Conservation (phyloP, 352 stramenopile species). For the Pythium volutum region DNA sequence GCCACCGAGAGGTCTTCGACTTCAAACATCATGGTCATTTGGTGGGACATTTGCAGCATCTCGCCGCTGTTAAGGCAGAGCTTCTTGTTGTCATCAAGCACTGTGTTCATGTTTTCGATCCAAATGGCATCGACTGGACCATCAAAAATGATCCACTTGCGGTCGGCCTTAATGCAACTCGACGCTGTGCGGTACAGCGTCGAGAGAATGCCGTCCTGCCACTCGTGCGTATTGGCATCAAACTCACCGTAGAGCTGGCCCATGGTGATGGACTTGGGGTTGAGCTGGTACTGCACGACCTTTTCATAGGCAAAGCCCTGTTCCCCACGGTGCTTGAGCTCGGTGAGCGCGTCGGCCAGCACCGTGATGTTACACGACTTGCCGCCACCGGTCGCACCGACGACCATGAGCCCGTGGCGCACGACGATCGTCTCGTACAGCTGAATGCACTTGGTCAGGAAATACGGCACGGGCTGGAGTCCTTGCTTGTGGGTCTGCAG, state of each 20-base stretch:
- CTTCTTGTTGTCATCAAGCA: conserved; percentile 96
- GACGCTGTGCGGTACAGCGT: conserved; percentile 91
- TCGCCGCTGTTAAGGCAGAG: conserved; percentile 93
- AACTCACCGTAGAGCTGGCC: conserved; percentile 95
- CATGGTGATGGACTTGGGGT: conserved; percentile 95
- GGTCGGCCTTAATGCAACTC: conserved; percentile 84
- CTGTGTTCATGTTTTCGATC: conserved; percentile 98
- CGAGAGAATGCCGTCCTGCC: conserved; percentile 94
- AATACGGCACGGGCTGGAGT: conserved; percentile 89
- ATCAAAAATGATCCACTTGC: conserved; percentile 95
- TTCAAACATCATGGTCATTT: conserved; percentile 98
- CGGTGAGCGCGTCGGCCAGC: conserved; percentile 87
- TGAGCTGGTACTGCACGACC: conserved; percentile 90
- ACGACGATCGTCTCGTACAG: conserved; percentile 95
- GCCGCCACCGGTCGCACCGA: conserved; percentile 88
- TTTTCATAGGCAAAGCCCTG: conserved; percentile 88
- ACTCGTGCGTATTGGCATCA: conserved; percentile 94
- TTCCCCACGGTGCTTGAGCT: conserved; percentile 75
- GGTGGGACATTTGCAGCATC: conserved; percentile 93
- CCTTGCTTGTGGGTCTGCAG: conserved; percentile 77
- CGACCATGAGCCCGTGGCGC: conserved; percentile 95
- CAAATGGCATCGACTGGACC: conserved; percentile 94
- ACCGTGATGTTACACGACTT: conserved; percentile 92
- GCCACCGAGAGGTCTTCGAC: conserved; percentile 93
- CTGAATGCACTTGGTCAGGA: conserved; percentile 94